These are phyloP conservation scores for Aspergillus chevalieri DNA, from an alignment of 2,329 filamentous ascomycete species.

Conservation along the genomic window DNA sequence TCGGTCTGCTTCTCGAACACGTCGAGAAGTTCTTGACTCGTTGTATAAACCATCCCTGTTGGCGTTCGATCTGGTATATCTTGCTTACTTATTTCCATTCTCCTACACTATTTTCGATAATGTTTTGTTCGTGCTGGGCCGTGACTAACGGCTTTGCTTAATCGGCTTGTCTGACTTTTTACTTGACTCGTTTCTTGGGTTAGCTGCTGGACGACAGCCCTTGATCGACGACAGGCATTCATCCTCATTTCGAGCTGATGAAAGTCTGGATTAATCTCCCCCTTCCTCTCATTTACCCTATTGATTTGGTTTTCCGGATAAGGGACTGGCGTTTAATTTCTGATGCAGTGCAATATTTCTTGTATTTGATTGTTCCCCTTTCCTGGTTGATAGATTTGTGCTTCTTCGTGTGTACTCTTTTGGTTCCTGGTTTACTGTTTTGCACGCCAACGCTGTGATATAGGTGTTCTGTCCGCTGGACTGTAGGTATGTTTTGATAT, in stretches of 20 bases:
- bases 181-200: constrained; percentile 1
- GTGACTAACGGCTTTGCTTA: not conserved
- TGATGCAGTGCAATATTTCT: not conserved
- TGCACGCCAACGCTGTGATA: not conserved
- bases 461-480: not conserved
- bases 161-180: not conserved
- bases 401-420: too few relatives aligned
- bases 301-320: not conserved
- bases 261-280: not conserved
- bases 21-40: constrained; percentile 3
- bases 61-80: constrained; percentile 19
- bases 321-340: not conserved
- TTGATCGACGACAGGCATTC: not conserved
- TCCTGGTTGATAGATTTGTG: not conserved
- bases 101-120: not conserved
- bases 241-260: too few relatives aligned
- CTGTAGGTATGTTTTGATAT: not conserved
- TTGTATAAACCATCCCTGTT: constrained; percentile 22
- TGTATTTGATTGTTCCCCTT: not conserved
- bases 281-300: not conserved
- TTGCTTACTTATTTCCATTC: constrained; percentile 1
- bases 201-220: constrained; percentile 8
- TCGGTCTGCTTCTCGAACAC: too few relatives aligned
- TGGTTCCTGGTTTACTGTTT: not conserved
- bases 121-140: too few relatives aligned